Base-by-base conservation (phyloP, 2,329 filamentous ascomycete genomes). In the Moelleriella libera region DNA sequence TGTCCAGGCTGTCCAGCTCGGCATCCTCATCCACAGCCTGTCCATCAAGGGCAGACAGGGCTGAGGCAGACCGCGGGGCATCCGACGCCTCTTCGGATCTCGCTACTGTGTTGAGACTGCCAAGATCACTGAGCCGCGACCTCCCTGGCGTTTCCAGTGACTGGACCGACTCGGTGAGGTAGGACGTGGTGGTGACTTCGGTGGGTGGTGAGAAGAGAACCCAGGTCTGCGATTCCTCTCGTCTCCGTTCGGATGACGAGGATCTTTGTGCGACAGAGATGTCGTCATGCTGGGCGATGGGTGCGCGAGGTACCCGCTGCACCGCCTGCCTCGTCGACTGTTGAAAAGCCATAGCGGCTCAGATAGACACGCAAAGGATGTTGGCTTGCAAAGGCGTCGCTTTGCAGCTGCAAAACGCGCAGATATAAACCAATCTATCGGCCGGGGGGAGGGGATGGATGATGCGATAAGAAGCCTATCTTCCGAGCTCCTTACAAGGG, bases 1-100 rank as follows among this genome's bases (percentile, higher is more conserved):
- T 89, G 61, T 97, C 90, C 41, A 97, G 73, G 60, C 88, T 95
- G 62, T 98, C 92, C 43, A 97, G 72, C 61, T 97, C 90, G 30
- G 75, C 80, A 51, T 87, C 83, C 31, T 86, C 84, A 30, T 82
- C 79, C 28, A 48, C 64, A 52, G 50, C 64, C 54, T 59, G 63
- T 34, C 66, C 62, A 14, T 65, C 64, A 37, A 61, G 54, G 21
- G 58, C 62, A 41, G 68, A 65, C 14, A 66, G 58, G 39, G 47
- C 14, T 45, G 65, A 62, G 10, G 60, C 59, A 8, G 68, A 66
- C 41, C 63, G 63, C 30, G 58, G 62, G 30, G 67, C 67, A 44
- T 71, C 68, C 41, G 68, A 67, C 48, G 74, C 69, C 14, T 64
- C 66, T 44, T 70, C 71, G 30, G 82, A 85, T 51, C 75, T 76